Evolutionary conservation across 2,329 filamentous ascomycete genomes (phyloP).

Genomic region (Metarhizium rileyi): DNA sequence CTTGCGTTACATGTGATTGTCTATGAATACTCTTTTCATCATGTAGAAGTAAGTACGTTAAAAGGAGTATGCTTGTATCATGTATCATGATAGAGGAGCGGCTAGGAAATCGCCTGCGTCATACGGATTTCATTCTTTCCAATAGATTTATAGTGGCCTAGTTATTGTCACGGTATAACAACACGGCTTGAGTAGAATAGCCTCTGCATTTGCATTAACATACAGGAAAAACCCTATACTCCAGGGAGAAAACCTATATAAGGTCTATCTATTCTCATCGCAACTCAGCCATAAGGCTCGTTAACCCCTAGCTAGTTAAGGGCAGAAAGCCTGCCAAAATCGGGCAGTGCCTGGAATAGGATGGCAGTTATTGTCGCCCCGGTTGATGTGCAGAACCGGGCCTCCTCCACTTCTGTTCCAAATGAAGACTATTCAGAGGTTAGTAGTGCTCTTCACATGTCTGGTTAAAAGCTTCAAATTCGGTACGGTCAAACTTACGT

Average conservation of each 20-base stretch:
- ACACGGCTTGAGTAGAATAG: background rate
- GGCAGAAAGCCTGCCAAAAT: rapidly evolving
- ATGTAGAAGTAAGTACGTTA: no score
- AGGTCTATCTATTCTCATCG: background rate
- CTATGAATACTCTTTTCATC: no score
- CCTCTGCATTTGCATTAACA: background rate
- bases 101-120: no score
- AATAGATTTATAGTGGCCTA: no score
- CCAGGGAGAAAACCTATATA: slow-evolving; percentile 1
- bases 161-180: no score
- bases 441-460: background rate
- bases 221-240: background rate
- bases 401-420: no score
- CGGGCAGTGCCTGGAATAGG: background rate
- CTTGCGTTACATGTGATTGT: no score
- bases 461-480: background rate
- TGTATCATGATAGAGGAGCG: no score
- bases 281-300: background rate
- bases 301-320: no score
- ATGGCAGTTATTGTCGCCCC: background rate
- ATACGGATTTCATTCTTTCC: no score
- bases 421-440: background rate
- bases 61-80: no score
- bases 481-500: background rate
- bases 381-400: no score